Evolutionary conservation across 441 rosid species (phyloP), one percentile per base, ranked within the genome.

Genomic region (Croton setiger): DNA sequence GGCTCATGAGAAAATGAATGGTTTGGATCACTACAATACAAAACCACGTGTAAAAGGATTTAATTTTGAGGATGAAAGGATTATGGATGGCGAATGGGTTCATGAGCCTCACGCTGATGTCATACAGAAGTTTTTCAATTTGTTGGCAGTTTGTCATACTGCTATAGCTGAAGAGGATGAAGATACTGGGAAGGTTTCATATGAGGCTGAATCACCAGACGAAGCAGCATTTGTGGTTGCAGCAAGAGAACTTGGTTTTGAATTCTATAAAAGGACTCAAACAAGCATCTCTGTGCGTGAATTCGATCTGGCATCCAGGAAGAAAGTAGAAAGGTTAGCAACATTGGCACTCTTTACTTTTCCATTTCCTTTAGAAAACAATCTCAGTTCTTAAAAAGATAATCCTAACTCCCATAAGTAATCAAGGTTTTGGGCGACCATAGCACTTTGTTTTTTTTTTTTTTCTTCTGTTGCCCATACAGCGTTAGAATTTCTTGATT

Each of bases 181-280:
- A 85, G 89, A 75, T 68, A 80, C 84, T 23, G 89, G 89, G 65
- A 82, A 71, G 68, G 76, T 94, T 51, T 75, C 95, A 7, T 95
- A 95, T 66, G 99, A 95, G 82, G 99, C 99, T 53, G 99, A 95
- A 73, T 95, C 99, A 60, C 99, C 99, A 14, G 98, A 95, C 64
- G 99, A 95, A 83, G 93, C 98, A 61, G 95, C 98, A 39, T 95
- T 95, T 59, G 95, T 92, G 70, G 84, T 92, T 78, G 99, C 96
- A 23, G 98, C 99, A 7, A 84, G 93, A 65, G 99, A 95, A 80
- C 83, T 92, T 68, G 99, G 98, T 64, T 95, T 95, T 77, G 93
- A 89, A 78, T 92, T 92, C 78, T 90, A 67, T 61, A 74, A 79
- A 61, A 85, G 99, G 80, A 86, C 96, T 71, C 99, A 90, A 79